Evolutionary conservation across 2,329 filamentous ascomycete genomes (phyloP), one percentile per base, ranked within the genome.

Genomic region (Nemania diffusa): DNA sequence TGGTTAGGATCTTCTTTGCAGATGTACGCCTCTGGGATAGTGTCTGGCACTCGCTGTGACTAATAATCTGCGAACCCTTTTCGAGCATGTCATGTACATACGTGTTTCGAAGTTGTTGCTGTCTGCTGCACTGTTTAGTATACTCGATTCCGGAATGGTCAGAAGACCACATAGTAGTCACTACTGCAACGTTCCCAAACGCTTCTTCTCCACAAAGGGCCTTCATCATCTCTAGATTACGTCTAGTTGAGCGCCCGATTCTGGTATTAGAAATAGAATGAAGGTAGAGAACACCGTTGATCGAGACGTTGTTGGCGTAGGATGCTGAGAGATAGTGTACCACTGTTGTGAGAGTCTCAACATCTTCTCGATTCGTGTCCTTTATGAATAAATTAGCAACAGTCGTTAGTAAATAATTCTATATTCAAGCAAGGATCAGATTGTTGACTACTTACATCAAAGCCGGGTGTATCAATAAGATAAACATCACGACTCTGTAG

Each of bases 391-490:
- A 5, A 2, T 50, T 50, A 46, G 46, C 13, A 58, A 46, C 7
- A 29, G 34, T n/a, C n/a, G 5, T 6, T 5, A 24, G 20, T 8
- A n/a, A n/a, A 42, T 8, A 27, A 3, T 8, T 40, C 20, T 27
- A 4, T 1, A 26, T 7, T 50, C 11, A 52, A 26, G 3, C 20
- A 48, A 15, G 32, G 20, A 8, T 20, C 11, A 4, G 24, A 1
- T 15, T 11, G 8, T 29, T 26, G 6, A 37, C 15, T n/a, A 40
- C 34, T 57, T 57, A 67, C 67, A 4, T 66, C 64, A 37, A 69
- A 71, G 8, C 69, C 69, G 0, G 69, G 69, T 0, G 64, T 71
- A 50, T 69, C 64, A 1, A 69, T 62, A 1, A 71, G 48, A 34
- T 57, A 58, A n/a, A 65, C 37, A 15, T 60, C 34, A 42, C 64